These are phyloP conservation scores for Cadophora sp. DNA, from an alignment of 2,329 filamentous ascomycete genomes.

Conservation along the genomic window DNA sequence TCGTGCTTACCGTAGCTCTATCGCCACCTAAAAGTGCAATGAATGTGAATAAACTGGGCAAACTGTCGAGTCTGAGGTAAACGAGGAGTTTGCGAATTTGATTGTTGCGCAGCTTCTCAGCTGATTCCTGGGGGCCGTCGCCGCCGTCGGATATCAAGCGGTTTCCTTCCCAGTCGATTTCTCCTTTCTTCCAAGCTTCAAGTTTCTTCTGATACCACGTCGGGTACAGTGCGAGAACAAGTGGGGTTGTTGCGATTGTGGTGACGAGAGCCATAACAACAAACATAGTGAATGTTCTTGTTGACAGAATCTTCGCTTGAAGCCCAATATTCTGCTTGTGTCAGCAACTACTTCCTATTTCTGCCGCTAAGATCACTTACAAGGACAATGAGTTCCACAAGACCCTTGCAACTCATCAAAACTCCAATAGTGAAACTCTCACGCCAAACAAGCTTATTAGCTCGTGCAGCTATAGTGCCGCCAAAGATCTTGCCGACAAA, in stretches of 20 bases:
- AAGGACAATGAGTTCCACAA: conserved; percentile 94
- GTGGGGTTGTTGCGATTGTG: conserved; percentile 82
- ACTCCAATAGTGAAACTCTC: conserved; percentile 88
- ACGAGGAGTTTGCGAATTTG: conserved; percentile 73
- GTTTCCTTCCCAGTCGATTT: conserved; percentile 87
- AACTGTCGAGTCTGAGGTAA: conserved; percentile 83
- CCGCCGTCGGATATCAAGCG: conserved; percentile 48
- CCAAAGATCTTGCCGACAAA: conserved; percentile 87
- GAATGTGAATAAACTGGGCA: conserved; percentile 82
- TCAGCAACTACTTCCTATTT: conserved; percentile 5
- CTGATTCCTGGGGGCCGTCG: conserved; percentile 44
- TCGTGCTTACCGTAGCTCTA: conserved; percentile 42
- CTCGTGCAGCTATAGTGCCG: conserved; percentile 77
- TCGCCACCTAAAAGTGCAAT: conserved; percentile 77
- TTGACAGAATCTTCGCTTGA: conserved; percentile 81
- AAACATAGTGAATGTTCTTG: conserved; percentile 88
- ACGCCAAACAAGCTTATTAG: conserved; percentile 84
- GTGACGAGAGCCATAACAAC: conserved; percentile 92
- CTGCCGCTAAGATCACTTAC: conserved; percentile 55
- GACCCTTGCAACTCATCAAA: conserved; percentile 95
- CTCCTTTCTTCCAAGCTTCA: conserved; percentile 77
- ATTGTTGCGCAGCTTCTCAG: conserved; percentile 56
- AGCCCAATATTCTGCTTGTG: conserved; percentile 73
- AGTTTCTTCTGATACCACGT: conserved; percentile 78
- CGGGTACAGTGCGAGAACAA: conserved; percentile 78